A percentile compares a stretch with the other conserved stretches of the same genome.
phyloP scores from a whole-genome alignment of 768 basidiomycete genomes.

The Mycena olivaceomarginata region DNA sequence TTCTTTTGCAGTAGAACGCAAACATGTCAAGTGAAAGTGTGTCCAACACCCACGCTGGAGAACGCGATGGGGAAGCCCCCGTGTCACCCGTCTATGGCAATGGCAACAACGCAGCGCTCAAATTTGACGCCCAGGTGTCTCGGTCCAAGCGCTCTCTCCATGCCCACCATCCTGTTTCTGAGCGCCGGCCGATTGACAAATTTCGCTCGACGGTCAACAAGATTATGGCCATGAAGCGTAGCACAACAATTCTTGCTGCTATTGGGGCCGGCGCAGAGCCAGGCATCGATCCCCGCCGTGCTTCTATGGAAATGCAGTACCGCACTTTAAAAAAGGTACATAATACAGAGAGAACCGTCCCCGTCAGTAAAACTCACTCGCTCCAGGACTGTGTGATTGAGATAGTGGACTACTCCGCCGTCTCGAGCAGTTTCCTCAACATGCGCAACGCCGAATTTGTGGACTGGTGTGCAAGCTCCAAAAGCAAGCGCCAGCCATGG shows the following conservation, averaged over 20 bases:
- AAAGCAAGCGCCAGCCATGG: constrained; percentile 57
- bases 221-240: constrained; percentile 66
- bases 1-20: too few relatives aligned
- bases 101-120: constrained; percentile 24
- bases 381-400: constrained; percentile 74
- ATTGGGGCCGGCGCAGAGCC: constrained; percentile 76
- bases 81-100: constrained; percentile 36
- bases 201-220: constrained; percentile 64
- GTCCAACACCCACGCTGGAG: not conserved
- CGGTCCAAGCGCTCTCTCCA: constrained; percentile 41
- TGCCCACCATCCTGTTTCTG: constrained; percentile 16
- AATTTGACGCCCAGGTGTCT: constrained; percentile 11
- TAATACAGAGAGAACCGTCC: not conserved
- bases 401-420: constrained; percentile 74
- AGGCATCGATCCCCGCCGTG: constrained; percentile 75
- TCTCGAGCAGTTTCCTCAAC: constrained; percentile 63
- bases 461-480: constrained; percentile 60
- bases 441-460: constrained; percentile 74
- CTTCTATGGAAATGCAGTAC: constrained; percentile 66
- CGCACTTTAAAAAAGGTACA: constrained; percentile 63
- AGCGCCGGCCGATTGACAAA: constrained; percentile 53
- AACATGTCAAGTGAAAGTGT: constrained; percentile 29
- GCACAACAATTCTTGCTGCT: constrained; percentile 52
- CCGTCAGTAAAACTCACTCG: not conserved
- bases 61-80: constrained; percentile 3